These are phyloP conservation scores for Colletotrichum tropicicola DNA, from an alignment of 2,329 filamentous ascomycete genomes.

Conservation along the genomic window DNA sequence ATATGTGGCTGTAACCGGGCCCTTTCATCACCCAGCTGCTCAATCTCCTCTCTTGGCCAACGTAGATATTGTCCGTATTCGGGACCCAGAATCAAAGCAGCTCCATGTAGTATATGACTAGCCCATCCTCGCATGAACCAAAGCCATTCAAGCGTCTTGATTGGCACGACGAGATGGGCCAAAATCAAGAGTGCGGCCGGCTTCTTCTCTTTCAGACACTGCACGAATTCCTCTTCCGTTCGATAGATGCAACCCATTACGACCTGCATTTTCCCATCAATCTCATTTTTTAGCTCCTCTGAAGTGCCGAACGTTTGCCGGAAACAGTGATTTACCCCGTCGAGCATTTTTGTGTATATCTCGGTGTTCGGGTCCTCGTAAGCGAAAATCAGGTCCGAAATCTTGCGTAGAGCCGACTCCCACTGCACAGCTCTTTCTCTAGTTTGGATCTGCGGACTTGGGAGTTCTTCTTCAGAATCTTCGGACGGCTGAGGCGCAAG, in stretches of 20 bases:
- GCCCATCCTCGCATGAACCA: slow-evolving; percentile 35
- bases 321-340: slow-evolving; percentile 2
- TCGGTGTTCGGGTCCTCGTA: not conserved
- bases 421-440: slow-evolving; percentile 17
- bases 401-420: slow-evolving; percentile 21
- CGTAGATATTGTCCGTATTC: slow-evolving; percentile 20
- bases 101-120: slow-evolving; percentile 18
- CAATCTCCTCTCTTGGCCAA: slow-evolving; percentile 37
- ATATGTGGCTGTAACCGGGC: too few species aligned
- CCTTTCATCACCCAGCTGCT: slow-evolving; percentile 5
- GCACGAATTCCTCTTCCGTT: slow-evolving; percentile 16
- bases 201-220: slow-evolving; percentile 21
- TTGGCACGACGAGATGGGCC: slow-evolving; percentile 31
- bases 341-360: not conserved
- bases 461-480: not conserved
- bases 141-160: slow-evolving; percentile 27
- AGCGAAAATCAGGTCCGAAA: slow-evolving; percentile 8
- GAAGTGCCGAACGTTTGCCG: slow-evolving; percentile 20
- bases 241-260: slow-evolving; percentile 30
- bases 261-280: slow-evolving; percentile 20
- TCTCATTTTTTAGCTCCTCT: not conserved
- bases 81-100: slow-evolving; percentile 6
- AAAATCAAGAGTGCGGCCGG: slow-evolving; percentile 28
- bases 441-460: not conserved
- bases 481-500: slow-evolving; percentile 1